A percentile compares a stretch with the other conserved stretches of the same genome.
phyloP scores from a whole-genome alignment of 2,329 filamentous ascomycete genomes.

The Fusarium oxysporum region DNA sequence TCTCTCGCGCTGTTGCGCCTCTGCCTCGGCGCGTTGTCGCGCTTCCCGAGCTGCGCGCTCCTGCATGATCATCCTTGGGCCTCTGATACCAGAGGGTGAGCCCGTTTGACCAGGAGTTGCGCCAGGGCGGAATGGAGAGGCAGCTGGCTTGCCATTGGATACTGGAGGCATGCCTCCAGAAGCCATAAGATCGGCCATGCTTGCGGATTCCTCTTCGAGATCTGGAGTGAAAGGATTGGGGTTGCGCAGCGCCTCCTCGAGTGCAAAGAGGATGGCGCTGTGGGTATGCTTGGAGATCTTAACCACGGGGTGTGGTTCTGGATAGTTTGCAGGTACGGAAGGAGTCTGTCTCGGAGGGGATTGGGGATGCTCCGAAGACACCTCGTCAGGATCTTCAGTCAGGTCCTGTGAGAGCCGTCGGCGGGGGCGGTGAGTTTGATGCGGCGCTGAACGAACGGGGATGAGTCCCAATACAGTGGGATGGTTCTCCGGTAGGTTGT shows the following conservation, averaged over 20 bases:
- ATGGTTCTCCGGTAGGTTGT: slow-evolving; percentile 40
- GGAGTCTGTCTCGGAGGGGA: slow-evolving; percentile 43
- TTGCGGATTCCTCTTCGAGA: slow-evolving; percentile 86
- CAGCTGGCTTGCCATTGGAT: slow-evolving; percentile 66
- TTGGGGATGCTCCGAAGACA: slow-evolving; percentile 50
- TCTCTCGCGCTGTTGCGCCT: slow-evolving; percentile 69
- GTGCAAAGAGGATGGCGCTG: slow-evolving; percentile 89
- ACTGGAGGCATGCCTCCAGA: slow-evolving; percentile 67
- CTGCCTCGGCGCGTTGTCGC: slow-evolving; percentile 73
- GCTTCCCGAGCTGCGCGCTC: slow-evolving; percentile 83
- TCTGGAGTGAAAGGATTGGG: slow-evolving; percentile 88
- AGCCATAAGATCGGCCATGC: slow-evolving; percentile 84
- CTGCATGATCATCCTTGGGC: slow-evolving; percentile 92
- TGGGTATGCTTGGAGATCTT: slow-evolving; percentile 86
- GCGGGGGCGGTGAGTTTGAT: slow-evolving; percentile 46
- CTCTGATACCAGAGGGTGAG: slow-evolving; percentile 76
- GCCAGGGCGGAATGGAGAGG: slow-evolving; percentile 58
- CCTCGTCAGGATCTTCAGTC: slow-evolving; percentile 58
- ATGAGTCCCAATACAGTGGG: slow-evolving; percentile 45
- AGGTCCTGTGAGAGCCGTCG: slow-evolving; percentile 61
- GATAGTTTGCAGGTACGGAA: slow-evolving; percentile 48
- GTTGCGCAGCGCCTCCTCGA: slow-evolving; percentile 89
- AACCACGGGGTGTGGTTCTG: slow-evolving; percentile 60
- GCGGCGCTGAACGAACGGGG: slow-evolving; percentile 56
- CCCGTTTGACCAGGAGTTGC: slow-evolving; percentile 64